These are phyloP conservation scores for Hansfordia pulvinata DNA, from an alignment of 2,329 filamentous ascomycete species.

Conservation along the genomic window DNA sequence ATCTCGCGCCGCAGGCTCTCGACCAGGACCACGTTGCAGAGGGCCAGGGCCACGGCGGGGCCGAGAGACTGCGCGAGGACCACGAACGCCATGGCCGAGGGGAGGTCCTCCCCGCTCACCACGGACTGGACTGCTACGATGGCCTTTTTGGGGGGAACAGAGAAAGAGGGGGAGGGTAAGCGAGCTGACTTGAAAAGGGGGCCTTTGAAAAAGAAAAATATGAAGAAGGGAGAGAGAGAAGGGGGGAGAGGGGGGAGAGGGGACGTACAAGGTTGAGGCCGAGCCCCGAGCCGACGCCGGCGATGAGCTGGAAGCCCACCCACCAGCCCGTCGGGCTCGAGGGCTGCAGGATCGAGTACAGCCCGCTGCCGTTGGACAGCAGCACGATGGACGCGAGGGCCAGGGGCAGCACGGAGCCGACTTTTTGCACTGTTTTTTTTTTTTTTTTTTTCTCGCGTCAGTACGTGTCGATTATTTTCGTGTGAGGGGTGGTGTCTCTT, in stretches of 20 bases:
- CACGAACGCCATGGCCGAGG: constrained; percentile 5
- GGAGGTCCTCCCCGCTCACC: constrained; percentile 1
- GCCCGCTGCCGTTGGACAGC: constrained; percentile 18
- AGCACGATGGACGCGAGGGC: constrained; percentile 21
- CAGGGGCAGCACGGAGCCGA: constrained; percentile 24
- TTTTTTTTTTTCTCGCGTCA: too few species aligned
- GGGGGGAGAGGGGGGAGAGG: too few species aligned
- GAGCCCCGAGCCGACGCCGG: constrained; percentile 21
- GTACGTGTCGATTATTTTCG: too few species aligned
- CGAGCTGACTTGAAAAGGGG: too few species aligned
- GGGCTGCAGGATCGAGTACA: constrained; percentile 18
- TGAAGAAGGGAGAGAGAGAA: too few species aligned
- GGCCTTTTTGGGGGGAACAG: too few species aligned
- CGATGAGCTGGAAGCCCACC: constrained; percentile 21
- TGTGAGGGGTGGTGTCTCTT: too few species aligned
- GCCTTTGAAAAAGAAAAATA: too few species aligned
- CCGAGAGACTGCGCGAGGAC: constrained; percentile 6
- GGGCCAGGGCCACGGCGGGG: constrained; percentile 3
- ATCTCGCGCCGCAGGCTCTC: constrained; percentile 16
- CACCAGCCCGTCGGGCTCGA: constrained; percentile 16
- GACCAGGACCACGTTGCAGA: constrained; percentile 13
- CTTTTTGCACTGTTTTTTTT: constrained; percentile 14
- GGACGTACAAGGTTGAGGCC: constrained; percentile 26
- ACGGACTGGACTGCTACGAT: constrained; percentile 4
- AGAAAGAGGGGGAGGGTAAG: too few species aligned